Base-by-base conservation (phyloP, 2,329 filamentous ascomycete species). In the Orbilia blumenaviensis region DNA sequence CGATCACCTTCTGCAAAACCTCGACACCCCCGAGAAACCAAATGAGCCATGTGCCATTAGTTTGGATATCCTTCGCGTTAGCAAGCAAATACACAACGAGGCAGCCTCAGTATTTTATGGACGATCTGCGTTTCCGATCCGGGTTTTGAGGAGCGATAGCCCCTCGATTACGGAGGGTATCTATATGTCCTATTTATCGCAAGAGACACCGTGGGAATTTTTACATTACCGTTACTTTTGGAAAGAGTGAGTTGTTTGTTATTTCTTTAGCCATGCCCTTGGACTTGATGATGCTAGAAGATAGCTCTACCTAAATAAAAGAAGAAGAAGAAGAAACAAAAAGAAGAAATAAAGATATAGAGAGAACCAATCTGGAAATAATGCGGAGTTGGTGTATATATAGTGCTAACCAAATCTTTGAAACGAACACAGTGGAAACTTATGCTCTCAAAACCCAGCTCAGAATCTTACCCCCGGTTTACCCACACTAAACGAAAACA, bases 11-110 rank as follows among this genome's bases (percentile, higher is more conserved):
- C n/a, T n/a, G n/a, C n/a, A n/a, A n/a, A n/a, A n/a, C n/a, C n/a
- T n/a, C n/a, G n/a, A n/a, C n/a, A n/a, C n/a, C n/a, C n/a, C n/a
- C n/a, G n/a, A n/a, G n/a, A n/a, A n/a, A n/a, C n/a, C n/a, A n/a
- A n/a, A n/a, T n/a, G n/a, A n/a, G 12, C 7, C 27, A 21, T 54
- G 12, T 29, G 3, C 18, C 6, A 0, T 32, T 7, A 41, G 42
- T 12, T 18, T 66, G 10, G 41, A 44, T 9, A 66, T 66, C 12
- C 50, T 66, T 10, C 46, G 61, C 9, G 44, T 52, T 1, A 66
- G 32, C 32, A 52, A 52, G 7, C 61, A 66, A 41, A 21, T 52
- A 9, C 23, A 41, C n/a, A 16, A 52, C 0, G 61, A 66, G 10
- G 25, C 61, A 2, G 32, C 61, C 7, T 7, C 21, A 5, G 27